These are phyloP conservation scores for Plasmodium vinckei DNA, from an alignment of 169 alveolate species.

Conservation along the genomic window DNA sequence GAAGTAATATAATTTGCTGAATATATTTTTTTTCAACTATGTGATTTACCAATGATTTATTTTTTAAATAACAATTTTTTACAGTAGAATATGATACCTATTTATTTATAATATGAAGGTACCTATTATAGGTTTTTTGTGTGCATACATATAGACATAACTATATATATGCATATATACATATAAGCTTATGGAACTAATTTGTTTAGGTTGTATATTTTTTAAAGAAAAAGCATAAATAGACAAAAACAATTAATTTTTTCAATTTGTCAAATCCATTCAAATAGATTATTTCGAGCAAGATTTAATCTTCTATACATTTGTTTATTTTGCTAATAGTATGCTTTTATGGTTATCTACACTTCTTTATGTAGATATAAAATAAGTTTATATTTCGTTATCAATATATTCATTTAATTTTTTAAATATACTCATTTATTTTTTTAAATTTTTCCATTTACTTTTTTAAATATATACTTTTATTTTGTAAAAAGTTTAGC, in stretches of 20 bases:
- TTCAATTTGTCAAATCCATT: neutral
- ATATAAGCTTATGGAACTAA: neutral
- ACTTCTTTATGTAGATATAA: no score
- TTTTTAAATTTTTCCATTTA: no score
- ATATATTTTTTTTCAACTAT: neutral
- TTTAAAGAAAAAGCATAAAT: neutral
- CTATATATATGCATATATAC: neutral
- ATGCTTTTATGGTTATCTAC: no score
- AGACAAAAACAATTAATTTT: neutral
- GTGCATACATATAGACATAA: neutral
- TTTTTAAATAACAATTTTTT: constrained; percentile 3
- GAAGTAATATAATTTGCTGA: no score
- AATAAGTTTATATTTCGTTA: no score
- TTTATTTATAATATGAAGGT: neutral
- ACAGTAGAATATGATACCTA: neutral
- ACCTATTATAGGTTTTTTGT: neutral
- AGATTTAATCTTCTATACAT: neutral
- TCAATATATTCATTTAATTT: no score
- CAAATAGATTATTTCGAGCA: no score
- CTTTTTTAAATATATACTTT: no score
- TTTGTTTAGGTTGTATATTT: neutral
- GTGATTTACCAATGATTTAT: neutral
- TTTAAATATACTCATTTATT: no score
- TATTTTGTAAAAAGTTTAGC: no score
- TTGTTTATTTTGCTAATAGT: neutral